Evolutionary conservation across 2,329 filamentous ascomycete genomes (phyloP).

Genomic region (Colletotrichum incanum): DNA sequence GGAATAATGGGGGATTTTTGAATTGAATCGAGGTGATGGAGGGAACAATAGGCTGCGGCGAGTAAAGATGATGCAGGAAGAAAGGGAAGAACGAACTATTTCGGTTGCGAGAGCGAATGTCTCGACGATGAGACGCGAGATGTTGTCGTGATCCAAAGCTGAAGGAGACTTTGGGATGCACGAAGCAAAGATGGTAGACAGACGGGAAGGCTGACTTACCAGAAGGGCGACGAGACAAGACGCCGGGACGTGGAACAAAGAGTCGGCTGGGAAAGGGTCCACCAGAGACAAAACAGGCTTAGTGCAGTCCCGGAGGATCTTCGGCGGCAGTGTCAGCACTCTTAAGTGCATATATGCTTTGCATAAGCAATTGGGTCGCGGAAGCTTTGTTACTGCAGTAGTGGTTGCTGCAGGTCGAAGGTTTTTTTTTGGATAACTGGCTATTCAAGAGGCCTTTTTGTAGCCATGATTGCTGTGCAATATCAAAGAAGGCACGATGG

Average conservation of each 20-base stretch:
- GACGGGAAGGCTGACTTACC: constrained; percentile 22
- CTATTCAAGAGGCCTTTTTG: neutral
- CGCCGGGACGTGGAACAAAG: constrained; percentile 36
- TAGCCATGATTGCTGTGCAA: no score
- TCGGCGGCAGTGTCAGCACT: neutral
- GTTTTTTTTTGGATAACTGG: neutral
- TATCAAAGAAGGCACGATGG: constrained; percentile 5
- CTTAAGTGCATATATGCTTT: constrained; percentile 23
- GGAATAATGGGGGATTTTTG: constrained; percentile 11
- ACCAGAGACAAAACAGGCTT: neutral
- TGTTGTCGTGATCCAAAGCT: constrained; percentile 39
- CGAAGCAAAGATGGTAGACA: constrained; percentile 30
- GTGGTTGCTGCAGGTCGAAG: neutral
- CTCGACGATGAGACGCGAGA: constrained; percentile 39
- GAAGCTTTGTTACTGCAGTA: neutral
- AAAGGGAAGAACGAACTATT: constrained; percentile 46
- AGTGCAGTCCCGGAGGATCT: constrained; percentile 12
- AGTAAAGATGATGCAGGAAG: constrained; percentile 40
- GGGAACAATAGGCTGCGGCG: constrained; percentile 35
- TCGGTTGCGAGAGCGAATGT: constrained; percentile 38
- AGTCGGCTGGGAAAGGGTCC: constrained; percentile 28
- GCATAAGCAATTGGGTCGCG: neutral
- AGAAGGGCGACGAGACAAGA: constrained; percentile 37
- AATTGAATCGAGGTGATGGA: constrained; percentile 33
- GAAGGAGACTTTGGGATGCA: constrained; percentile 35